phyloP scores from a whole-genome alignment of 805 yeast species.

The Clavispora asparagi region DNA sequence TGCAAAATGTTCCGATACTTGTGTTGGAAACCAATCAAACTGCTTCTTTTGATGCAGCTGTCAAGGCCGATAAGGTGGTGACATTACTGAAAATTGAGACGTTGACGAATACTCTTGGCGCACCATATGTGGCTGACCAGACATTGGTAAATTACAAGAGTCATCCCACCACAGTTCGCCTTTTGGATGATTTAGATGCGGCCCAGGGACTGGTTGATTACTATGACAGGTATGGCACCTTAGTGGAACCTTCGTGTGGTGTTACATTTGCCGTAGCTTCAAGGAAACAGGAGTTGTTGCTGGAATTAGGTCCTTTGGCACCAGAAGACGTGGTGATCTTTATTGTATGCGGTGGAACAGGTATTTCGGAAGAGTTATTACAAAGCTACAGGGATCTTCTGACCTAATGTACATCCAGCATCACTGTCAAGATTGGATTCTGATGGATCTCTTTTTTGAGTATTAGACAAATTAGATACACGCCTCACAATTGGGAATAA shows the following conservation, averaged over 20 bases:
- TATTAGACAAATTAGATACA: too few relatives aligned
- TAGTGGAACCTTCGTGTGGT: conserved; percentile 33
- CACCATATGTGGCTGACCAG: conserved; percentile 22
- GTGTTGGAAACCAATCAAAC: conserved; percentile 26
- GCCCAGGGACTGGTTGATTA: conserved; percentile 17
- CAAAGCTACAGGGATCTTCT: conserved; percentile 7
- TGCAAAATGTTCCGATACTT: conserved; percentile 18
- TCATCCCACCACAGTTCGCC: conserved; percentile 13
- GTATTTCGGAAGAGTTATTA: conserved; percentile 6
- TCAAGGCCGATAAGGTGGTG: conserved; percentile 16
- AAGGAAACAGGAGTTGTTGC: conserved; percentile 11
- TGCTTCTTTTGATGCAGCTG: conserved; percentile 18
- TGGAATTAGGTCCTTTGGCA: conserved; percentile 10
- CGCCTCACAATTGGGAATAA: too few relatives aligned
- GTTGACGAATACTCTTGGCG: conserved; percentile 22
- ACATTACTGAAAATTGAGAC: conserved; percentile 18
- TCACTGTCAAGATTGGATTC: too few relatives aligned
- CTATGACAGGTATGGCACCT: conserved; percentile 17
- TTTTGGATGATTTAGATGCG: conserved; percentile 24
- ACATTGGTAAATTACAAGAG: conserved; percentile 13
- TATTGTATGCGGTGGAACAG: conserved; percentile 27
- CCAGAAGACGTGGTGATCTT: conserved; percentile 22
- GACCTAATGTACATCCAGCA: not conserved
- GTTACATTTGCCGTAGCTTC: conserved; percentile 19
- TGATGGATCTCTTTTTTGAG: too few relatives aligned